phyloP scores from a whole-genome alignment of 495 filamentous ascomycete species.

The Penicillium chermesinum region DNA sequence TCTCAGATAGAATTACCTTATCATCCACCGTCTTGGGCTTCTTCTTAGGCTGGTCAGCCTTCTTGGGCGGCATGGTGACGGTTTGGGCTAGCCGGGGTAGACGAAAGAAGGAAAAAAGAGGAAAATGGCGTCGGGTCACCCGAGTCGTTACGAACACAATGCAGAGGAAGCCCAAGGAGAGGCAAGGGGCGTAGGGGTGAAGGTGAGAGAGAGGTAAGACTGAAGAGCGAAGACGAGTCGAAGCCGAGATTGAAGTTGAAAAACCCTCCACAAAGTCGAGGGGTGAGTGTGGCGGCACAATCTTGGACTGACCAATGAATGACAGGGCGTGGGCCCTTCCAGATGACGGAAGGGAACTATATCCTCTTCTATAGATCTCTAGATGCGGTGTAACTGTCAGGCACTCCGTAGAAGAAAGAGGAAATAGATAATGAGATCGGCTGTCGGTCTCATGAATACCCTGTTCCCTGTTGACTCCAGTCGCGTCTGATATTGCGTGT shows the following conservation, averaged over 20 bases:
- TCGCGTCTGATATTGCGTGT: not conserved
- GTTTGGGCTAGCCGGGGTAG: slow-evolving; percentile 15
- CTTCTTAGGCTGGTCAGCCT: slow-evolving; percentile 56
- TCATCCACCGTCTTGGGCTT: slow-evolving; percentile 79
- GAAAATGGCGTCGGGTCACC: slow-evolving; percentile 20
- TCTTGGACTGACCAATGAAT: slow-evolving; percentile 28
- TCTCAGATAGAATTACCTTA: too few relatives aligned
- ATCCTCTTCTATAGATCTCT: slow-evolving; percentile 1
- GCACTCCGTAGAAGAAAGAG: too few relatives aligned
- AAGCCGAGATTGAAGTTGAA: slow-evolving; percentile 9
- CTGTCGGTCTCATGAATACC: too few relatives aligned
- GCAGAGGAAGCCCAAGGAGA: slow-evolving; percentile 19
- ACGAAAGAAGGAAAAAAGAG: slow-evolving; percentile 20
- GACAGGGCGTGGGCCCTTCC: slow-evolving; percentile 13
- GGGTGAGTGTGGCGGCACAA: slow-evolving; percentile 29
- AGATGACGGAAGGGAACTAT: slow-evolving; percentile 6
- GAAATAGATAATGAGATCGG: too few relatives aligned
- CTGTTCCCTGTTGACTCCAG: not conserved
- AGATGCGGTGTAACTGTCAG: too few relatives aligned
- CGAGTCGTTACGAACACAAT: slow-evolving; percentile 12
- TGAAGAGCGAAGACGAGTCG: slow-evolving; percentile 6
- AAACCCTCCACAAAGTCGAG: slow-evolving; percentile 26
- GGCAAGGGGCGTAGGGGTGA: slow-evolving; percentile 5
- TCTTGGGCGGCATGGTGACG: slow-evolving; percentile 88
- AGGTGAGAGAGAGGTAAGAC: not conserved